Evolutionary conservation across 306 rosid species (phyloP), one percentile per base, ranked within the genome.

Genomic region (Oxytropis ochrocephala): DNA sequence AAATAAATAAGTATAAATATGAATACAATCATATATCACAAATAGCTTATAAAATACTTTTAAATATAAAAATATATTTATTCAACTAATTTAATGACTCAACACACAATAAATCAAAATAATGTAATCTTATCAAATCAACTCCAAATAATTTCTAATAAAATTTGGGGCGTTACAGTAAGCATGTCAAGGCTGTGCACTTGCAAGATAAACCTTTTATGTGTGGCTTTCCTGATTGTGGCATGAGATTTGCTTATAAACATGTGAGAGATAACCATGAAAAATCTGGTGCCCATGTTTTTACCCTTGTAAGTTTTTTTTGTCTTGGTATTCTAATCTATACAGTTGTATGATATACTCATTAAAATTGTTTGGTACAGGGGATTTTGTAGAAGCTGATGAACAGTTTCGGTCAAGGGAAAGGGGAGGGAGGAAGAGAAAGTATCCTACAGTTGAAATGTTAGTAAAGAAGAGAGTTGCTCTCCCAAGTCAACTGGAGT

Each of bases 261-360:
- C 97, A 93, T 5, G 98, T 90, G 58, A 74, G 97, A 79, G 90
- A 93, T 47, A 90, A 85, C 6, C 98, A 86, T 7, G 97, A 90
- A 78, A 86, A 85, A 63, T 79, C 81, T 1, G 86, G 80, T 2
- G 44, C 32, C 27, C 96, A 90, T 79, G 87, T 88, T 41, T 86
- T 77, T 71, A 61, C 79, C 49, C 41, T 42, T 46, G 98, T 93
- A 83, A 88, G 93, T 79, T 43, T 30, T 44, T 50, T 47, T 1
- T 12, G 11, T 62, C 19, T 32, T 0, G 11, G 60, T 54, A 27
- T 27, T 3, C 10, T 13, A 30, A 65, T 36, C 17, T 47, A 11
- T 13, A 4, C 16, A 14, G 36, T 61, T 43, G 8, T 49, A 18
- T 53, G 6, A 35, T n/a, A 7, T 14, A 39, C 50, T 71, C 12